These are phyloP conservation scores for Salix koriyanagi DNA, from an alignment of 345 rosid genomes.

Conservation along the genomic window DNA sequence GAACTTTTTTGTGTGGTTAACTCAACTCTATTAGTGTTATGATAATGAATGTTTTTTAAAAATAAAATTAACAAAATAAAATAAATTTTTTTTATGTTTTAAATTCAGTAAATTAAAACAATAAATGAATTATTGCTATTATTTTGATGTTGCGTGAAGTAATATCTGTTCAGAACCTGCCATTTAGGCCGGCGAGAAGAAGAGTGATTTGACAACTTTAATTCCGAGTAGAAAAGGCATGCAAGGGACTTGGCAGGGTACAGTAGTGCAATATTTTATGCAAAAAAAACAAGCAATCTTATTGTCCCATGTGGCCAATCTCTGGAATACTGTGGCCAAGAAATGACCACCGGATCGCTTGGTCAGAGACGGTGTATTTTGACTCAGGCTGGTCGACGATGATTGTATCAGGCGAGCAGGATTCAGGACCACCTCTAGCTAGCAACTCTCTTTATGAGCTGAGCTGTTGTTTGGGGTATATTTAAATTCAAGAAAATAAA, in stretches of 20 bases:
- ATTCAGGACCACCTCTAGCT: constrained; percentile 11
- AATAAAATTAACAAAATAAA: no score
- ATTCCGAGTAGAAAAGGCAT: background rate
- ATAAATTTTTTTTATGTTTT: no score
- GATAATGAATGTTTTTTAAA: no score
- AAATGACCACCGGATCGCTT: constrained; percentile 22
- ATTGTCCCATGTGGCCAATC: background rate
- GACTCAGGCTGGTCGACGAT: background rate
- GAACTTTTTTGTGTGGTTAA: no score
- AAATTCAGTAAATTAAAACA: no score
- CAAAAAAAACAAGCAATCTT: background rate
- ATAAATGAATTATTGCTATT: background rate
- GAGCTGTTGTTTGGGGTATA: background rate
- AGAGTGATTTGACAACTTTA: background rate
- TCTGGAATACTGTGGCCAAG: constrained; percentile 21
- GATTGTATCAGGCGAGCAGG: no score
- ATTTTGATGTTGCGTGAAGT: background rate
- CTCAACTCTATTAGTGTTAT: no score
- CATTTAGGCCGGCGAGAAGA: background rate
- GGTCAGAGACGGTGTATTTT: constrained; percentile 1
- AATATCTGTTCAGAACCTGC: background rate
- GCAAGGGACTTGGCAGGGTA: background rate
- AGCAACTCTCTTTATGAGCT: background rate
- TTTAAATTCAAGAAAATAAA: background rate
- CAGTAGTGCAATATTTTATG: background rate